phyloP scores from a whole-genome alignment of 1,139 yeast genomes.

The Yamadazyma buinensis region DNA sequence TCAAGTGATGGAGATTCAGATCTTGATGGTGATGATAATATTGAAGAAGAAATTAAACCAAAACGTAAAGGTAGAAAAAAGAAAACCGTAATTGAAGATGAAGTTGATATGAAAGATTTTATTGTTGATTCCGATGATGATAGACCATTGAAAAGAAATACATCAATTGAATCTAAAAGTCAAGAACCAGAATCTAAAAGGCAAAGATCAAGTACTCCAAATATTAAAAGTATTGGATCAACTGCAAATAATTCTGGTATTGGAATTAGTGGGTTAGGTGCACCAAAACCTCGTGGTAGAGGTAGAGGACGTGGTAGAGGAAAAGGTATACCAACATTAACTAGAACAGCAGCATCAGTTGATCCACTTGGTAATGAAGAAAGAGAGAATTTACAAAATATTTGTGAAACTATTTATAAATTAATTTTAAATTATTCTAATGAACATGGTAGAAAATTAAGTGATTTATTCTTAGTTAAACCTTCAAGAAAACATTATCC shows the following conservation, averaged over 20 bases:
- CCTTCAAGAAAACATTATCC: constrained; percentile 79
- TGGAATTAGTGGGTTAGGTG: constrained; percentile 13
- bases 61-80: constrained; percentile 23
- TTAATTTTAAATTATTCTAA: constrained; percentile 40
- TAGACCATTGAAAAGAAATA: constrained; percentile 8
- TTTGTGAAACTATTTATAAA: constrained; percentile 42
- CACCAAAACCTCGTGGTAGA: constrained; percentile 23
- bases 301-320: constrained; percentile 20
- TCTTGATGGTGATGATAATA: constrained; percentile 11
- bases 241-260: no score
- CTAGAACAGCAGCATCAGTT: constrained; percentile 32
- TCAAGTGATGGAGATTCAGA: constrained; percentile 35
- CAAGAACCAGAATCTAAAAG: constrained; percentile 16
- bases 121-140: constrained; percentile 14
- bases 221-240: no score
- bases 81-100: constrained; percentile 2
- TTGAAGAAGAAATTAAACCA: constrained; percentile 15
- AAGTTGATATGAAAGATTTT: constrained; percentile 15
- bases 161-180: constrained; percentile 9
- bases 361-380: constrained; percentile 41
- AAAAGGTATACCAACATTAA: constrained; percentile 27
- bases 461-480: constrained; percentile 61
- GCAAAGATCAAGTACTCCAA: constrained; percentile 29
- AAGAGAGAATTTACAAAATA: constrained; percentile 39
- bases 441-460: constrained; percentile 40